Evolutionary conservation across 345 rosid genomes (phyloP).

Genomic region (Citrus glauca): DNA sequence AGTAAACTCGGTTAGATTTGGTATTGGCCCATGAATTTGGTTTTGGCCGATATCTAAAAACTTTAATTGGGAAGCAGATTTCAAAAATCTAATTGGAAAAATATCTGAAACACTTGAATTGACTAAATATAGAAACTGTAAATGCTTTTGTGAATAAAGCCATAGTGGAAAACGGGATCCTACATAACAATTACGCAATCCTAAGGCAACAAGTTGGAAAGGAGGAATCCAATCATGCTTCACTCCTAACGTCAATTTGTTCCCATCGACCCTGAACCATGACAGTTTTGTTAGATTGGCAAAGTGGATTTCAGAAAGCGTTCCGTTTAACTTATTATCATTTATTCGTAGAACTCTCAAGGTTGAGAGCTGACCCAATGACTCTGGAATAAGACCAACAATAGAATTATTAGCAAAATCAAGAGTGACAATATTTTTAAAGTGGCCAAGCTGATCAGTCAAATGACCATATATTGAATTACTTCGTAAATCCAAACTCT

Average conservation of each 20-base stretch:
- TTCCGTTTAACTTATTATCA: no score
- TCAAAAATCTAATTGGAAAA: neutral
- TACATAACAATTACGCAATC: no score
- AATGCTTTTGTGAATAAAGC: no score
- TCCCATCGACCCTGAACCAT: no score
- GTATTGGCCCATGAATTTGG: constrained; percentile 21
- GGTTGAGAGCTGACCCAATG: neutral
- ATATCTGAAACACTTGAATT: constrained; percentile 20
- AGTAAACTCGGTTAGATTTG: constrained; percentile 4
- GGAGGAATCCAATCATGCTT: no score
- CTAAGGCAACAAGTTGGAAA: no score
- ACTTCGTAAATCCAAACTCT: neutral
- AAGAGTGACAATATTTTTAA: neutral
- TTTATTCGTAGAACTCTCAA: no score
- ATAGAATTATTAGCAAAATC: neutral
- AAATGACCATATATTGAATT: neutral
- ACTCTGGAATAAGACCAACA: neutral
- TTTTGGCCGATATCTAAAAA: constrained; percentile 26
- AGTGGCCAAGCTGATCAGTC: neutral
- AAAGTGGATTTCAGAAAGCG: no score
- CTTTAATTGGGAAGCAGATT: neutral
- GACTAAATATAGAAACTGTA: constrained; percentile 14
- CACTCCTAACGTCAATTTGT: no score
- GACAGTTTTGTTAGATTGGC: no score
- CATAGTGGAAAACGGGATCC: no score